Conservation (phyloP, 2,329 filamentous ascomycete genomes). For the Exophiala xenobiotica region DNA sequence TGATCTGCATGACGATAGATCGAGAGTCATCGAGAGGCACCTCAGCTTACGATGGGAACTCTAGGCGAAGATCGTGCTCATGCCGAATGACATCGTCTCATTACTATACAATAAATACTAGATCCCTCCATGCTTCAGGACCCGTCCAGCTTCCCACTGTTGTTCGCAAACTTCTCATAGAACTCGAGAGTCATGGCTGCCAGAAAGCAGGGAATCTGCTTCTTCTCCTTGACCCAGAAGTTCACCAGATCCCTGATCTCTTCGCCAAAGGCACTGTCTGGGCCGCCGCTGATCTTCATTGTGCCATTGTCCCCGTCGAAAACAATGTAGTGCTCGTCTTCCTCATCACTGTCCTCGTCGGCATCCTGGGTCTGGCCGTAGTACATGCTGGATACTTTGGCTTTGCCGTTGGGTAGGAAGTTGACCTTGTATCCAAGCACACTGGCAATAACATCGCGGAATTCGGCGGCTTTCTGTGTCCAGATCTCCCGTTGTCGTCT, state of each 20-base stretch:
- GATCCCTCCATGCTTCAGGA: neutral
- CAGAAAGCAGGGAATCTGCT: constrained; percentile 89
- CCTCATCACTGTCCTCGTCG: constrained; percentile 36
- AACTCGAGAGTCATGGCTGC: constrained; percentile 91
- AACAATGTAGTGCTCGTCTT: constrained; percentile 61
- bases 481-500: constrained; percentile 89
- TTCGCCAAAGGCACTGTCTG: constrained; percentile 78
- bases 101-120: too few species aligned
- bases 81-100: too few species aligned
- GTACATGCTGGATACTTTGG: constrained; percentile 84
- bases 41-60: too few species aligned
- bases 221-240: constrained; percentile 93
- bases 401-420: constrained; percentile 95
- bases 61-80: too few species aligned
- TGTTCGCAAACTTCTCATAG: constrained; percentile 61
- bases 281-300: constrained; percentile 95
- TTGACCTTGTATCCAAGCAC: constrained; percentile 93
- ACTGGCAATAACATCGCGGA: constrained; percentile 89
- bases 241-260: constrained; percentile 84
- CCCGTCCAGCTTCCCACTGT: constrained; percentile 7
- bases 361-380: constrained; percentile 71
- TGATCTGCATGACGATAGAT: too few species aligned
- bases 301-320: constrained; percentile 93
- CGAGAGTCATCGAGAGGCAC: too few species aligned
- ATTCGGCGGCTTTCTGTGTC: constrained; percentile 86